phyloP scores from a whole-genome alignment of 2,329 filamentous ascomycete species.

The Plenodomus tracheiphilus region DNA sequence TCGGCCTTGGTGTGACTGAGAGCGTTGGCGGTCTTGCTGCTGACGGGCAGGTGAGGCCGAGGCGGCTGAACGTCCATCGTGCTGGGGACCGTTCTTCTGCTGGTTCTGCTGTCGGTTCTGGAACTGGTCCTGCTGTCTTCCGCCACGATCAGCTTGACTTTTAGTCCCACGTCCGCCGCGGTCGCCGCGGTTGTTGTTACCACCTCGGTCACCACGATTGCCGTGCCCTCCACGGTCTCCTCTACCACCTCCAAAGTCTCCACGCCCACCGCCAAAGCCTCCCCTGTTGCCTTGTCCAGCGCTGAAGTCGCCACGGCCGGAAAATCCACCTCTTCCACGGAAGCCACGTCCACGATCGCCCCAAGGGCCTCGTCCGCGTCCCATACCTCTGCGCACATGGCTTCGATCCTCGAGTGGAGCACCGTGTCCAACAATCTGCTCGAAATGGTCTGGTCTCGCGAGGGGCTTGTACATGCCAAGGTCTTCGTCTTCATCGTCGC shows the following conservation, averaged over 20 bases:
- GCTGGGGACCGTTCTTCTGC: constrained; percentile 22
- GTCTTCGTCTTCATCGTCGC: constrained; percentile 49
- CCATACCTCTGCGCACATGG: constrained; percentile 41
- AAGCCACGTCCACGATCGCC: constrained; percentile 44
- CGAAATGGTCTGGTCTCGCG: constrained; percentile 51
- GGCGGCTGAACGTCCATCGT: constrained; percentile 25
- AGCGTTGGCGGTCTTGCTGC: constrained; percentile 30
- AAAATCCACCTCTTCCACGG: constrained; percentile 36
- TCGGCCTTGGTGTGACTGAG: constrained; percentile 13
- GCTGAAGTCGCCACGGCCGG: constrained; percentile 27
- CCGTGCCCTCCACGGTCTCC: constrained; percentile 18
- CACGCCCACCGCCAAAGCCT: constrained; percentile 26
- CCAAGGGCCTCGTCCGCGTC: constrained; percentile 38
- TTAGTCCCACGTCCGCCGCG: constrained; percentile 30
- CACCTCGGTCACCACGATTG: constrained; percentile 20
- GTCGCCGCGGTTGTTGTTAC: constrained; percentile 6
- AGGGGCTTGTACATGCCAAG: constrained; percentile 53
- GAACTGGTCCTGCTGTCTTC: constrained; percentile 24
- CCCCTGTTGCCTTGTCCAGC: constrained; percentile 33
- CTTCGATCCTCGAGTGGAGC: constrained; percentile 44
- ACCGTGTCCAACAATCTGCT: constrained; percentile 48
- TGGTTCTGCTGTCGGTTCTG: constrained; percentile 19
- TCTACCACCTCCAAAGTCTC: constrained; percentile 26
- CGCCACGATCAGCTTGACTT: constrained; percentile 29
- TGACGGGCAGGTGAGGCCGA: constrained; percentile 23